Evolutionary conservation across 2,329 filamentous ascomycete genomes (phyloP), one percentile per base, ranked within the genome.

Genomic region (Aaosphaeria arxii): DNA sequence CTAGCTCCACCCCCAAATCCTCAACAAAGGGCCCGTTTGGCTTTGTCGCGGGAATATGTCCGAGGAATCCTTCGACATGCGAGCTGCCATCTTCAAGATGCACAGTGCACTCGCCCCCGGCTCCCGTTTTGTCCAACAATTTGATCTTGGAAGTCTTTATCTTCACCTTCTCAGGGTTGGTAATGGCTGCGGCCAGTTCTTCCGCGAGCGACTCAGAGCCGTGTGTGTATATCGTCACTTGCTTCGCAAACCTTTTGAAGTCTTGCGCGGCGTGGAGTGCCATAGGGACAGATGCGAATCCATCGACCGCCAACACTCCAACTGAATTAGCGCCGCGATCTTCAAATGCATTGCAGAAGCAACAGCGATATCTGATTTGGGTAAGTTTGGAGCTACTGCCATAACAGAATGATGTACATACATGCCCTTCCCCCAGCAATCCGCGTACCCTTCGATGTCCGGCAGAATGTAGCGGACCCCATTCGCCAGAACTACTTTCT

Each of bases 301-400:
- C 53, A 1, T 70, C 74, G 9, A 50, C 43, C 13, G 50, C 51
- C 13, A 56, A 43, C 5, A 56, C 28, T 30, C 53, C 53, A 17
- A 43, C 31, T 0, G 75, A 75, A 0, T 60, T 50, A 3, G 31
- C 42, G 6, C 75, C 77, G 7, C 74, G 68, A 30, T 81, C 75
- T 48, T 84, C 80, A 56, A 73, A 83, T 4, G 80, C 80, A 50
- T 81, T 71, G 58, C 78, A 83, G 61, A 81, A 82, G 4, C 83
- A 69, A 52, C 79, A 83, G 57, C 82, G 78, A 51, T 77, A 82
- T 24, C 55, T 58, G n/a, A n/a, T 9, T n/a, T 36, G 17, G 17
- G 17, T 24, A 2, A 24, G 17, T 24, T 24, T 24, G 2, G 17
- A 24, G 17, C 17, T 24, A 2, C 17, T 9, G 35, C 30, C 43